phyloP scores from a whole-genome alignment of 2,329 filamentous ascomycete genomes.

The Neospermospora avenae region DNA sequence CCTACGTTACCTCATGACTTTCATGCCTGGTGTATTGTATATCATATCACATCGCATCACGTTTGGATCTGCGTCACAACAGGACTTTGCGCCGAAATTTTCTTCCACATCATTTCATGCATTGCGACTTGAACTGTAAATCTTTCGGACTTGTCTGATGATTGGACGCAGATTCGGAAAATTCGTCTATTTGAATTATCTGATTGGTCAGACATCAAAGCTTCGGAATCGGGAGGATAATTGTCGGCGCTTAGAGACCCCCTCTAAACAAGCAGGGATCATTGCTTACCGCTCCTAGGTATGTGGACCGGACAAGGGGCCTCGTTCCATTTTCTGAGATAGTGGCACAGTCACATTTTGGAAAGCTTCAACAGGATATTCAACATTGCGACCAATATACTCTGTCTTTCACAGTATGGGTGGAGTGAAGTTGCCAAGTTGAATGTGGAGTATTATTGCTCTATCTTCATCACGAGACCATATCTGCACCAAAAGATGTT shows the following conservation, averaged over 20 bases:
- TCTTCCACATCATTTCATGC: constrained; percentile 1
- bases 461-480: too few species aligned
- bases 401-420: too few species aligned
- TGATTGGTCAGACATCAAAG: background rate
- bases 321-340: background rate
- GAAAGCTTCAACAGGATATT: background rate
- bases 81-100: background rate
- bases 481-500: background rate
- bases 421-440: too few species aligned
- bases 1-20: constrained; percentile 24
- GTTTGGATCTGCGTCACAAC: background rate
- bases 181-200: constrained; percentile 4
- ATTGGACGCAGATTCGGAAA: constrained; percentile 1
- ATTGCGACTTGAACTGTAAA: background rate
- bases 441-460: too few species aligned
- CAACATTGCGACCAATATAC: background rate
- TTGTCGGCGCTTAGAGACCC: constrained; percentile 4
- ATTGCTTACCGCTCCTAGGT: background rate
- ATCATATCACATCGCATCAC: constrained; percentile 3
- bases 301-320: background rate
- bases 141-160: background rate
- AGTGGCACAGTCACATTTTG: background rate
- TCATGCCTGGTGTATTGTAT: background rate
- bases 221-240: background rate
- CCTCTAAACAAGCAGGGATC: background rate